A percentile compares a stretch with the other conserved stretches of the same genome.
These are phyloP conservation scores for Populus ilicifolia DNA, from an alignment of 345 rosid genomes.

Conservation along the genomic window DNA sequence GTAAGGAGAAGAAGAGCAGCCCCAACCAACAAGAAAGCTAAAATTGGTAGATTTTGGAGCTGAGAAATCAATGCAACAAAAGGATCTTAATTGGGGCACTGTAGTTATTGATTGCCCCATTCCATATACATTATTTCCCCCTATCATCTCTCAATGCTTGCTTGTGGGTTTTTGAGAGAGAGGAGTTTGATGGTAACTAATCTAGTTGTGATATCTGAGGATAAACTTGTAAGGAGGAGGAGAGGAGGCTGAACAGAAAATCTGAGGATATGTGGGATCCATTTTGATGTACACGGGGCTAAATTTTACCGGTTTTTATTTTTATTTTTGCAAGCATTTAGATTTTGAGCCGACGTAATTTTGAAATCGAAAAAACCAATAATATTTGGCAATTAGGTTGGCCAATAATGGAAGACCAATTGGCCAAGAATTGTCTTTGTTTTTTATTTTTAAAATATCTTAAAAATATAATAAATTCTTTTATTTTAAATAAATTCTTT, in stretches of 20 bases:
- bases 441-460: too few relatives aligned
- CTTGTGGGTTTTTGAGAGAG: background rate
- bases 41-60: constrained; percentile 29
- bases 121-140: constrained; percentile 35
- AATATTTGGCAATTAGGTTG: background rate
- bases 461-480: too few relatives aligned
- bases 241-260: background rate
- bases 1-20: background rate
- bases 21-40: constrained; percentile 36
- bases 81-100: constrained; percentile 34
- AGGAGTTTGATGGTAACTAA: background rate
- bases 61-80: constrained; percentile 29
- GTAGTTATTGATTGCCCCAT: constrained; percentile 35
- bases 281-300: background rate
- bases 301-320: background rate
- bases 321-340: background rate
- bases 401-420: too few relatives aligned
- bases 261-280: background rate
- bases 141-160: constrained; percentile 29
- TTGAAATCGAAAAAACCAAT: background rate
- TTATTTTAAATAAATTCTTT: too few relatives aligned
- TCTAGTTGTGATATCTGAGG: background rate
- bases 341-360: background rate
- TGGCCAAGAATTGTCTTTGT: too few relatives aligned
- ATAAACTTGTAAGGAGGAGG: background rate